A percentile compares a stretch with the other conserved stretches of the same genome.
phyloP scores from a whole-genome alignment of 345 rosid genomes.

The Crucihimalaya himalaica region DNA sequence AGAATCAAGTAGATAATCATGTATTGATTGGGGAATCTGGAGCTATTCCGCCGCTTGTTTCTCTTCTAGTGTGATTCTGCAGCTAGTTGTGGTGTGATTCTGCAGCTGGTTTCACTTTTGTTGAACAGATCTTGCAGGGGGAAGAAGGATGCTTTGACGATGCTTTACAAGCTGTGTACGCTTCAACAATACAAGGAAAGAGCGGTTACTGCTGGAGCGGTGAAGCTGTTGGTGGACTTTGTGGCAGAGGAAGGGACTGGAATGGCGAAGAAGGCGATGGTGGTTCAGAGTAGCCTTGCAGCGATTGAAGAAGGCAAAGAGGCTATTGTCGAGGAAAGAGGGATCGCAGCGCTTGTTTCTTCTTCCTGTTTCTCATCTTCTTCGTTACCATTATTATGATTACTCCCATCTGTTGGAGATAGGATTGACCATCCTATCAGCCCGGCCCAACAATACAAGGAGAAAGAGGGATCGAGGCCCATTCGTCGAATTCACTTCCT shows the following conservation, averaged over 20 bases:
- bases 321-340: constrained; percentile 84
- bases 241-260: constrained; percentile 83
- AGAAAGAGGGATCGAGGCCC: too few species aligned
- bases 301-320: constrained; percentile 72
- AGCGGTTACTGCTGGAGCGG: constrained; percentile 87
- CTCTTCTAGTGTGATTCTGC: too few species aligned
- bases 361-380: too few species aligned
- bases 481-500: too few species aligned
- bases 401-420: too few species aligned
- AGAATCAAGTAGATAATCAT: constrained; percentile 82
- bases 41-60: constrained; percentile 77
- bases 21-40: constrained; percentile 95
- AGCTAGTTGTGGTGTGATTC: constrained; percentile 94
- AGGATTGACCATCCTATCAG: too few species aligned
- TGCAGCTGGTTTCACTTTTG: constrained; percentile 80
- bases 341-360: constrained; percentile 83
- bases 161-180: constrained; percentile 87
- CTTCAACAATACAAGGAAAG: constrained; percentile 82
- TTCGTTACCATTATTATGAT: too few species aligned
- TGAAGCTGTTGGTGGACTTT: constrained; percentile 78
- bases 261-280: constrained; percentile 98
- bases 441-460: too few species aligned
- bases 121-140: constrained; percentile 79
- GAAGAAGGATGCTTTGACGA: constrained; percentile 85
- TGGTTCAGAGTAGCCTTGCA: constrained; percentile 75